Evolutionary conservation across 2,329 filamentous ascomycete species (phyloP).

Genomic region (Davidsoniella eucalypti): DNA sequence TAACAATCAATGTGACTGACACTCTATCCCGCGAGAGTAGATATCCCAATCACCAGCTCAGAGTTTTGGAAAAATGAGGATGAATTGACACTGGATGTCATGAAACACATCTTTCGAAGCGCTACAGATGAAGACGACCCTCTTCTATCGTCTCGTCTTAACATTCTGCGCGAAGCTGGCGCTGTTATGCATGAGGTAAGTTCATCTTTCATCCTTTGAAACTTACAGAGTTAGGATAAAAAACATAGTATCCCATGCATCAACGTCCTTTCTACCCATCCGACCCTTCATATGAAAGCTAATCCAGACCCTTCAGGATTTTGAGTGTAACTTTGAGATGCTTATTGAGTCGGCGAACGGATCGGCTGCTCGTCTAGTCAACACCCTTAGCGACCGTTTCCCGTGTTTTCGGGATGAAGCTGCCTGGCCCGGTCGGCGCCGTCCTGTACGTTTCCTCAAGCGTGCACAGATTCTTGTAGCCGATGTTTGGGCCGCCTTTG

Average conservation of each 20-base stretch:
- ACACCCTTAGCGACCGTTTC: slow-evolving; percentile 69
- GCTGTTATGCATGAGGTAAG: slow-evolving; percentile 58
- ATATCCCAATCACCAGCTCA: slow-evolving; percentile 74
- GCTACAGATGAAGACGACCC: slow-evolving; percentile 78
- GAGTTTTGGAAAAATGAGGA: slow-evolving; percentile 70
- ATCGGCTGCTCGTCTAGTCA: slow-evolving; percentile 74
- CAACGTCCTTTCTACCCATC: not conserved
- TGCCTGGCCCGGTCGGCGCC: slow-evolving; percentile 51
- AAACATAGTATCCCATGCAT: not conserved
- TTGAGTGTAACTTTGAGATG: slow-evolving; percentile 55
- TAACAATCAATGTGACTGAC: not conserved
- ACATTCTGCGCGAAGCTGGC: slow-evolving; percentile 70
- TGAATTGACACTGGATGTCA: slow-evolving; percentile 55
- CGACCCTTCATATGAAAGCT: not conserved
- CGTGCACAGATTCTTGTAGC: slow-evolving; percentile 91
- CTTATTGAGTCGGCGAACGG: slow-evolving; percentile 57
- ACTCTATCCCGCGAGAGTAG: slow-evolving; percentile 25
- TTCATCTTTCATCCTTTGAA: not conserved
- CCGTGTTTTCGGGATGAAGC: slow-evolving; percentile 73
- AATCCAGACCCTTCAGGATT: slow-evolving; percentile 37
- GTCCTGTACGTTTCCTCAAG: slow-evolving; percentile 69
- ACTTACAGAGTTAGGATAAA: too few relatives aligned
- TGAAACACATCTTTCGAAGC: slow-evolving; percentile 70
- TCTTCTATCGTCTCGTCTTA: slow-evolving; percentile 58
- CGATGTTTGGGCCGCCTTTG: slow-evolving; percentile 91